phyloP scores from a whole-genome alignment of 176 grass and related monocot species.

The Phragmites australis region DNA sequence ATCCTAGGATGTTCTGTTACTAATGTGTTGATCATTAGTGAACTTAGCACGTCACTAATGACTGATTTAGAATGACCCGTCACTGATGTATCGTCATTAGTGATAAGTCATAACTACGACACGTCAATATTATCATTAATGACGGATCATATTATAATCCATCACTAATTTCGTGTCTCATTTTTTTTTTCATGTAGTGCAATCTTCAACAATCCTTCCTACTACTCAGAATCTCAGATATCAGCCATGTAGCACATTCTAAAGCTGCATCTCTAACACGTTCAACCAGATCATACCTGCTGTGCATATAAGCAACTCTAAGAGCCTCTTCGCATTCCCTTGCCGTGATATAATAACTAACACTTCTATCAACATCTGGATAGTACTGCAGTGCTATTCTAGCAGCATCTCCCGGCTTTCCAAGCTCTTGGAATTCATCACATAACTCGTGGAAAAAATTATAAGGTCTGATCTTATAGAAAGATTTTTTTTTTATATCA shows the following conservation, averaged over 20 bases:
- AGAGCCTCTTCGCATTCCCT: slow-evolving; percentile 94
- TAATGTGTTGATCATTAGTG: too few species aligned
- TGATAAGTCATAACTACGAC: too few species aligned
- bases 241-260: slow-evolving; percentile 57
- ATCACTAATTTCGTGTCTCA: too few species aligned
- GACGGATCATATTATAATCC: too few species aligned
- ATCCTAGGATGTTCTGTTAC: too few species aligned
- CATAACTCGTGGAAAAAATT: slow-evolving; percentile 87
- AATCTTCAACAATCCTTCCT: slow-evolving; percentile 75
- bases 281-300: slow-evolving; percentile 55
- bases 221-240: slow-evolving; percentile 87
- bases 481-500: too few species aligned
- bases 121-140: too few species aligned
- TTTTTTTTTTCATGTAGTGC: too few species aligned
- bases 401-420: slow-evolving; percentile 82
- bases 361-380: slow-evolving; percentile 63
- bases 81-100: too few species aligned
- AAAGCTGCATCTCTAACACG: slow-evolving; percentile 66
- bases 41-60: too few species aligned
- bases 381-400: slow-evolving; percentile 85
- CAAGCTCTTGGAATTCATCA: slow-evolving; percentile 89
- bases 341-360: slow-evolving; percentile 65
- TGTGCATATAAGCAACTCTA: slow-evolving; percentile 63
- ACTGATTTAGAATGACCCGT: too few species aligned
- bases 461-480: too few species aligned